Conservation (phyloP, 1,284 basidiomycete species). For the Hypsizygus ulmarius region DNA sequence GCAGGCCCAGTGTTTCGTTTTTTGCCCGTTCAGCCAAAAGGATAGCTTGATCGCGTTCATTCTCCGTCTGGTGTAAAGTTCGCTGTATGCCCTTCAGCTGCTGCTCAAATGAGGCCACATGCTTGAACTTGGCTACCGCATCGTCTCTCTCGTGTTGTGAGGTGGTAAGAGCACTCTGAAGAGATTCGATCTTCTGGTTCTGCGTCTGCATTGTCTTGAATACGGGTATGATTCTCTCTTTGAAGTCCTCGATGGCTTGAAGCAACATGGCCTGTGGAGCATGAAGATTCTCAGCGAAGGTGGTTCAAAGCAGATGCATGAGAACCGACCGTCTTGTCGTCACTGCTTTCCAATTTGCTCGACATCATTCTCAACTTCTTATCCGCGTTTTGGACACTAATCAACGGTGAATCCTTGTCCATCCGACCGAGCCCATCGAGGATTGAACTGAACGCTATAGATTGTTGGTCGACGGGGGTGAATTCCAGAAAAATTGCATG, state of each 20-base stretch:
- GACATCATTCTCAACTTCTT: constrained; percentile 28
- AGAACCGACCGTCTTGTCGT: constrained; percentile 24
- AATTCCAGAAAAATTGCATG: constrained; percentile 29
- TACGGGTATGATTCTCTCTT: constrained; percentile 34
- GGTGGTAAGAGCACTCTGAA: constrained; percentile 19
- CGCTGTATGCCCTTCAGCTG: constrained; percentile 15
- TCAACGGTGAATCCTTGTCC: constrained; percentile 29
- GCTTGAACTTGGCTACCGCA: constrained; percentile 19
- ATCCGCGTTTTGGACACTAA: constrained; percentile 32
- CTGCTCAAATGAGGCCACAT: constrained; percentile 16
- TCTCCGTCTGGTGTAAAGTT: constrained; percentile 13
- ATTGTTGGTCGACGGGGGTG: constrained; percentile 25
- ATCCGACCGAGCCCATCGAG: constrained; percentile 32
- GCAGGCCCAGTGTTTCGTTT: constrained; percentile 19
- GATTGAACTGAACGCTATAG: constrained; percentile 20
- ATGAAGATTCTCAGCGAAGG: background rate
- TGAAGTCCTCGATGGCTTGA: constrained; percentile 35
- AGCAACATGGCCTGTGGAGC: constrained; percentile 26
- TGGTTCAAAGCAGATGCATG: background rate
- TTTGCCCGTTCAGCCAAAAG: constrained; percentile 25
- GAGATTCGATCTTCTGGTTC: constrained; percentile 22
- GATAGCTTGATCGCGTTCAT: constrained; percentile 23
- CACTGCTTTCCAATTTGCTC: constrained; percentile 20
- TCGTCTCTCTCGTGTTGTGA: constrained; percentile 14
- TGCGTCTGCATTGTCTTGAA: constrained; percentile 29